A percentile compares a stretch with the other conserved stretches of the same genome.
phyloP scores from a whole-genome alignment of 1,284 basidiomycete genomes.

The Schizophyllum amplum region DNA sequence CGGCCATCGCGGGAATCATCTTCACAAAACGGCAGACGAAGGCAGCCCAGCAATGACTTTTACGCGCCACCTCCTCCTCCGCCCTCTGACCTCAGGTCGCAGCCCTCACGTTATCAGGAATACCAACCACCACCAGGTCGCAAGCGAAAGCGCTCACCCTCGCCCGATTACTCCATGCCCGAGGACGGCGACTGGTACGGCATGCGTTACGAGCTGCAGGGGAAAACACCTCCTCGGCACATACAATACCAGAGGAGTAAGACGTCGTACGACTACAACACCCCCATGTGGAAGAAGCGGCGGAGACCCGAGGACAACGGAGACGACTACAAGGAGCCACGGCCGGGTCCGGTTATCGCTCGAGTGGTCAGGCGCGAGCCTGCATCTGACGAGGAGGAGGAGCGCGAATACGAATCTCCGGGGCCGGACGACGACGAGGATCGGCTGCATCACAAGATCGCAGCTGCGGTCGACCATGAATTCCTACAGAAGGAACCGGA shows the following conservation, averaged over 20 bases:
- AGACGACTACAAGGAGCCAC: not conserved
- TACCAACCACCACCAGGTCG: not conserved
- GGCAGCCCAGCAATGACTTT: constrained; percentile 18
- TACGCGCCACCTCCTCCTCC: constrained; percentile 11
- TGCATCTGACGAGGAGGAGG: not conserved
- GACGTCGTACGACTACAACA: not conserved
- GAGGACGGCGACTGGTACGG: constrained; percentile 6
- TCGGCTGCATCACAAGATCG: constrained; percentile 27
- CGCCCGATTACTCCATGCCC: not conserved
- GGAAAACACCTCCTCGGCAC: not conserved
- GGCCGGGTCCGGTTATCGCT: not conserved
- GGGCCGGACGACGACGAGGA: constrained; percentile 25
- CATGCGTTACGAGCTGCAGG: constrained; percentile 3
- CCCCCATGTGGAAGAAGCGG: not conserved
- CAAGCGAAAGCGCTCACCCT: not conserved
- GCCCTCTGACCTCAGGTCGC: constrained; percentile 6
- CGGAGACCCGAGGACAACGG: too few relatives aligned
- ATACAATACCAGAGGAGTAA: not conserved
- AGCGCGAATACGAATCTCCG: constrained; percentile 19
- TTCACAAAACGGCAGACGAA: constrained; percentile 14
- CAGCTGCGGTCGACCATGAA: constrained; percentile 27
- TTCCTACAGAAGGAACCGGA: constrained; percentile 29
- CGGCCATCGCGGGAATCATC: not conserved
- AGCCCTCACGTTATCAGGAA: not conserved
- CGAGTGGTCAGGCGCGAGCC: not conserved